Conservation (phyloP, 805 yeast genomes). For the Zygotorulaspora sp. region DNA sequence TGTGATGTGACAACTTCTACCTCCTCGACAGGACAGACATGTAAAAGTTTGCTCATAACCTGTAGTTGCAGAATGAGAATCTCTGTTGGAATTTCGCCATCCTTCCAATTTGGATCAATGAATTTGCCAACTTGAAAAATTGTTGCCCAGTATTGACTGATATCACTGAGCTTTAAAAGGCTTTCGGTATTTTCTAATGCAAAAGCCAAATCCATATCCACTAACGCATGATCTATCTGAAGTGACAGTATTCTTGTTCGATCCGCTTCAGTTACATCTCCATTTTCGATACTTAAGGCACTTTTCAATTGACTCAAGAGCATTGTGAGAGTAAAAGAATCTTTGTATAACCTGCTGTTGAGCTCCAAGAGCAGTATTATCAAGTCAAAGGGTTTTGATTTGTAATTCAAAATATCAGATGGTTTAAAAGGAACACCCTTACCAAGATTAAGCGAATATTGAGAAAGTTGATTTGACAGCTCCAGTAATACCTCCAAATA, state of each 20-base stretch:
- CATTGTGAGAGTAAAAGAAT: constrained; percentile 39
- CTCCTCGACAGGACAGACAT: constrained; percentile 51
- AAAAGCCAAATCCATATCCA: constrained; percentile 54
- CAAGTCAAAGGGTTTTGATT: constrained; percentile 35
- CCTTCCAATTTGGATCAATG: constrained; percentile 44
- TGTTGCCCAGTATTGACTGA: constrained; percentile 55
- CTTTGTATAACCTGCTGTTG: constrained; percentile 48
- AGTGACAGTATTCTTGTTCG: constrained; percentile 37
- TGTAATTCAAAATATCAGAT: constrained; percentile 33
- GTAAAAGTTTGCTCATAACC: constrained; percentile 49
- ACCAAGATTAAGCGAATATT: constrained; percentile 32
- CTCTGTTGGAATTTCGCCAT: constrained; percentile 36
- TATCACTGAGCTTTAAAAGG: constrained; percentile 28
- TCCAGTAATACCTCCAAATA: constrained; percentile 24
- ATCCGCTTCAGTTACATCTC: constrained; percentile 10
- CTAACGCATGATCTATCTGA: constrained; percentile 65
- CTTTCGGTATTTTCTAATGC: constrained; percentile 46
- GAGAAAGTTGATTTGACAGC: constrained; percentile 30
- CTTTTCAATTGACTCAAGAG: constrained; percentile 40
- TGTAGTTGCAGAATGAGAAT: constrained; percentile 48
- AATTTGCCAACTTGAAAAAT: constrained; percentile 70
- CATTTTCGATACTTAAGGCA: constrained; percentile 35
- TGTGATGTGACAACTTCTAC: constrained; percentile 53
- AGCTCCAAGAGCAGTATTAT: constrained; percentile 47
- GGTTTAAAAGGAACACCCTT: constrained; percentile 40